Percentiles rank a stretch among this genome's conserved stretches.
phyloP scores from a whole-genome alignment of 805 yeast species.

The Starmerella bombi region DNA sequence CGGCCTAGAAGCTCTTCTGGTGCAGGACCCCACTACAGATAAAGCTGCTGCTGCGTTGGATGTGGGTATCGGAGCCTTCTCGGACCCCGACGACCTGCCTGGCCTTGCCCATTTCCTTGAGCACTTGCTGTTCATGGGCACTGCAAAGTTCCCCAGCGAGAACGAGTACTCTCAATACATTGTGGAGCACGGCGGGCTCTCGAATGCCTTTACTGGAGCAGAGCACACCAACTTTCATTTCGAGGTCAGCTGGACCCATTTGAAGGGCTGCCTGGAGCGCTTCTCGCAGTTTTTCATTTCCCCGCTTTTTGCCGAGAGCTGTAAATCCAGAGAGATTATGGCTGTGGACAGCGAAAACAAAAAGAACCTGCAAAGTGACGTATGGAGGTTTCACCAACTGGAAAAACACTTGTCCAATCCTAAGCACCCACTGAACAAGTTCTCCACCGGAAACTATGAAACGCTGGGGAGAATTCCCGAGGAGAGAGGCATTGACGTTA shows the following conservation, averaged over 20 bases:
- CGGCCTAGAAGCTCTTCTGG: conserved; percentile 52
- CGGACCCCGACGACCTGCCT: conserved; percentile 54
- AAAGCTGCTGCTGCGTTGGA: conserved; percentile 57
- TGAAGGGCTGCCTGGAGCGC: conserved; percentile 81
- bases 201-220: conserved; percentile 85
- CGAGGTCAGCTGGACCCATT: conserved; percentile 60
- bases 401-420: conserved; percentile 63
- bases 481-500: conserved; percentile 50
- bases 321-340: conserved; percentile 82
- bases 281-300: conserved; percentile 83
- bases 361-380: conserved; percentile 79
- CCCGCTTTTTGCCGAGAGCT: conserved; percentile 59
- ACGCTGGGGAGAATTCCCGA: conserved; percentile 63
- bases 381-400: conserved; percentile 78
- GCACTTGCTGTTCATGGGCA: conserved; percentile 72
- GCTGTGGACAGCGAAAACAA: conserved; percentile 96
- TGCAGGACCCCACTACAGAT: conserved; percentile 62
- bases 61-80: conserved; percentile 67
- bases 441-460: conserved; percentile 74
- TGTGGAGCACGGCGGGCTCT: conserved; percentile 72
- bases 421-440: conserved; percentile 71
- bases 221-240: conserved; percentile 85
- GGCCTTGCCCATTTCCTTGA: conserved; percentile 90
- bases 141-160: conserved; percentile 60
- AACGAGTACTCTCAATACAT: conserved; percentile 62